Evolutionary conservation across 2,329 filamentous ascomycete genomes (phyloP), one percentile per base, ranked within the genome.

Genomic region (Knoxdaviesia capensis): DNA sequence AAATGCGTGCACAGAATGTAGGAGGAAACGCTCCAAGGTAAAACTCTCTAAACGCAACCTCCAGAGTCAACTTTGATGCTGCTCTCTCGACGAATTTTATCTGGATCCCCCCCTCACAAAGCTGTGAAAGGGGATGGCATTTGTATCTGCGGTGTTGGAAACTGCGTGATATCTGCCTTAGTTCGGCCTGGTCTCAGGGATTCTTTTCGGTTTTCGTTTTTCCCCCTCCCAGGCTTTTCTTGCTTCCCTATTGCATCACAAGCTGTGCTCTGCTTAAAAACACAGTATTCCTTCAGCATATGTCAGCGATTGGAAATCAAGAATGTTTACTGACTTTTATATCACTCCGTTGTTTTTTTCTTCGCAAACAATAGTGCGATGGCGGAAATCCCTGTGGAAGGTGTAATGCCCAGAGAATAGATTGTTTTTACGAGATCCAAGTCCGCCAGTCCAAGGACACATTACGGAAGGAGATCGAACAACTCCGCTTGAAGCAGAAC

Each of bases 361-460:
- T 34, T 36, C 35, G 20, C 20, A 20, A 20, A 20, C 40, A 44
- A 33, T 45, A 74, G 71, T 78, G 74, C 50, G 73, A 78, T 50
- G 74, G 74, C 6, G 59, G 66, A 40, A 62, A 52, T 31, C 72
- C 71, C 3, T 75, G 71, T 48, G 60, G 62, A 33, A 61, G 74
- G 46, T 78, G 74, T 55, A 64, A 59, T 44, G 48, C 57, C 1
- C 71, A 76, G 47, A 67, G 65, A 42, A 56, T 65, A 35, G 65
- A 74, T 29, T 78, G 74, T 46, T 52, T 74, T 29, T 78, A 78
- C 57, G 71, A 77, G 48, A 52, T 74, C 6, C 74, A 73, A 0
- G 66, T 77, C 5, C 71, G 74, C 38, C 72, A 76, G 48, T 76
- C 72, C 7, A 78, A 78, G 46, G 73, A 77, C 46, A 65, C 67